Evolutionary conservation across 1,139 yeast genomes (phyloP).

Genomic region (Lodderomyces oxycetoniae): DNA sequence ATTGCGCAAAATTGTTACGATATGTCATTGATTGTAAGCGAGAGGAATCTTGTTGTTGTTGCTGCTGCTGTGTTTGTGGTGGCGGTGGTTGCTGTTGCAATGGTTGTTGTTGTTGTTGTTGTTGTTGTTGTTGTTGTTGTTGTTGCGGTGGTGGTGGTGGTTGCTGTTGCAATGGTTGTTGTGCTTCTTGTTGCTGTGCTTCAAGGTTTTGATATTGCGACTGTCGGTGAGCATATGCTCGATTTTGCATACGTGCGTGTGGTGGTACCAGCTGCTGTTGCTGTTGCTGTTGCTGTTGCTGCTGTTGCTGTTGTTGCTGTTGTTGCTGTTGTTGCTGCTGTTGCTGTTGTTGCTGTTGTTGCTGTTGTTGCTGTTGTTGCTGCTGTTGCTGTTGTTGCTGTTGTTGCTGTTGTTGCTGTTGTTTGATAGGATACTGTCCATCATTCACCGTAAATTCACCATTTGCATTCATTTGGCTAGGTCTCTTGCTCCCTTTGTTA

Average conservation of each 20-base stretch:
- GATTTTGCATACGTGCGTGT: too few species aligned
- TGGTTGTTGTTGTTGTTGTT: too few species aligned
- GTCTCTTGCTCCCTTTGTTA: slow-evolving; percentile 9
- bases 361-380: slow-evolving; percentile 1
- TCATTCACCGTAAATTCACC: slow-evolving; percentile 26
- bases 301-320: background rate
- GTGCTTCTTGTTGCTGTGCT: too few species aligned
- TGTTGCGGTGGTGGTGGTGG: too few species aligned
- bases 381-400: slow-evolving; percentile 4
- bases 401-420: slow-evolving; percentile 1
- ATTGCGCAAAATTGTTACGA: slow-evolving; percentile 4
- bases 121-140: too few species aligned
- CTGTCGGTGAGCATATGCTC: too few species aligned
- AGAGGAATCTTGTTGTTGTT: background rate
- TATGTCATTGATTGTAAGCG: background rate
- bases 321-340: too few species aligned
- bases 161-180: too few species aligned
- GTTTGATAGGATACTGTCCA: slow-evolving; percentile 5
- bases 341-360: slow-evolving; percentile 1
- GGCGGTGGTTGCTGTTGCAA: background rate
- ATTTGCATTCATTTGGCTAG: slow-evolving; percentile 26
- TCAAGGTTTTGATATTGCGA: too few species aligned
- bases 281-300: background rate
- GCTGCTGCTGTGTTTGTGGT: background rate
- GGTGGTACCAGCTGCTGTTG: too few species aligned